Evolutionary conservation across 2,329 filamentous ascomycete genomes (phyloP).

Genomic region (Colletotrichum tropicicola): DNA sequence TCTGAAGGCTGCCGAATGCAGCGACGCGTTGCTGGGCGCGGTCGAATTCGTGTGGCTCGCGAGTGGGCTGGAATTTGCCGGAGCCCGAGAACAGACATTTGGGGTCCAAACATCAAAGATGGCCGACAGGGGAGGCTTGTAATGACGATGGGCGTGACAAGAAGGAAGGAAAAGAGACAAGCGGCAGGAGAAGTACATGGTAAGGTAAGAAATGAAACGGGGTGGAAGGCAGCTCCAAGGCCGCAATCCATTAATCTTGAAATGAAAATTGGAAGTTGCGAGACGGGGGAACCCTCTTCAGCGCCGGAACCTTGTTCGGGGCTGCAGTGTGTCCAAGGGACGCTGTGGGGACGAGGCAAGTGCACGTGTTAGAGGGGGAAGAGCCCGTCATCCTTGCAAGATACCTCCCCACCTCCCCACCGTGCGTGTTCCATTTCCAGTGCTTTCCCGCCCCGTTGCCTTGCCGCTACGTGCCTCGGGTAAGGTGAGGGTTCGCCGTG

Average conservation of each 20-base stretch:
- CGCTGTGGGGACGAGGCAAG: not conserved
- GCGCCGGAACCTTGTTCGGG: not conserved
- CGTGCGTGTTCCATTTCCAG: too few species aligned
- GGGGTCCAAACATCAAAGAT: slow-evolving; percentile 4
- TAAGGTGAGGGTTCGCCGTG: too few species aligned
- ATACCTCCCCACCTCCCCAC: too few species aligned
- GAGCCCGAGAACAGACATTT: slow-evolving; percentile 17
- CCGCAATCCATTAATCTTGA: too few species aligned
- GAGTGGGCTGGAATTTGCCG: slow-evolving; percentile 3
- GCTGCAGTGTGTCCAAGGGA: not conserved
- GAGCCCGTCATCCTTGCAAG: too few species aligned
- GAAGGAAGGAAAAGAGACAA: not conserved
- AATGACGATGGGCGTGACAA: slow-evolving; percentile 4
- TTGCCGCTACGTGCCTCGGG: too few species aligned
- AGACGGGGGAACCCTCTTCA: slow-evolving; percentile 6
- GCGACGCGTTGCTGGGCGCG: slow-evolving; percentile 20
- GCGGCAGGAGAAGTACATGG: too few species aligned
- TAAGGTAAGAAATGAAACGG: not conserved
- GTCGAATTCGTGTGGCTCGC: slow-evolving; percentile 18
- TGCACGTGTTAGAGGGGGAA: not conserved
- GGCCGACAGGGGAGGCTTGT: slow-evolving; percentile 1
- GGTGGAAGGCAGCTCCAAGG: not conserved
- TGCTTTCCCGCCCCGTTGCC: too few species aligned
- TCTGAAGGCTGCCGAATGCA: slow-evolving; percentile 25
- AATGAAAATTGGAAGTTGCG: not conserved